phyloP scores from a whole-genome alignment of 2,329 filamentous ascomycete species.

The Penicillium digitatum region DNA sequence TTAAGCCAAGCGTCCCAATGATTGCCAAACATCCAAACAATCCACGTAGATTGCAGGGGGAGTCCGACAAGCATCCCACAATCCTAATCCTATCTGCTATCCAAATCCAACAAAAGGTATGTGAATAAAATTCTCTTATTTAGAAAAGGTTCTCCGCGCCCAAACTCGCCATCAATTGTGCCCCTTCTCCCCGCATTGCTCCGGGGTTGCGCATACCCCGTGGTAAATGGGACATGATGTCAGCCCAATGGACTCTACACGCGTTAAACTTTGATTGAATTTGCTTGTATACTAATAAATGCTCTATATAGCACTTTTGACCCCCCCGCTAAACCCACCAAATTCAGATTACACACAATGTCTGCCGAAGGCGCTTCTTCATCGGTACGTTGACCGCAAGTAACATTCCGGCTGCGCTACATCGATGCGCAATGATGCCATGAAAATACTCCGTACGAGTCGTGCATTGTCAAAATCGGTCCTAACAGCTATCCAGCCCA shows the following conservation, averaged over 20 bases:
- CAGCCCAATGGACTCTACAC: slow-evolving; percentile 12
- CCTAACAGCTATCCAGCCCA: slow-evolving; percentile 54
- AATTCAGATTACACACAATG: slow-evolving; percentile 24
- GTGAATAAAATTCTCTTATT: not conserved
- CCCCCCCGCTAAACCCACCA: not conserved
- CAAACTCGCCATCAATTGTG: slow-evolving; percentile 12
- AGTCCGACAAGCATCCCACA: not conserved
- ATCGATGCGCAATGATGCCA: slow-evolving; percentile 4
- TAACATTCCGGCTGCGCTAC: not conserved
- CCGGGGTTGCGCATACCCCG: slow-evolving; percentile 16
- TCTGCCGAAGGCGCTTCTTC: slow-evolving; percentile 28
- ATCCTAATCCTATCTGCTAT: not conserved
- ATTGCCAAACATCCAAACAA: slow-evolving; percentile 10
- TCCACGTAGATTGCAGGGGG: slow-evolving; percentile 1
- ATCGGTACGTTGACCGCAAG: slow-evolving; percentile 24
- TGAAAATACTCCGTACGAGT: not conserved
- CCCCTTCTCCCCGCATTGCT: slow-evolving; percentile 16
- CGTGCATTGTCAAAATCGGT: not conserved
- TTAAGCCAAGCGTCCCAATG: slow-evolving; percentile 3
- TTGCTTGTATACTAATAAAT: not conserved
- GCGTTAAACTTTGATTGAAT: not conserved
- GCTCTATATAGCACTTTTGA: not conserved
- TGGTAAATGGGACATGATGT: slow-evolving; percentile 8
- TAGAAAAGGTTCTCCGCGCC: not conserved
- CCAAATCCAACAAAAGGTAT: slow-evolving; percentile 10